phyloP scores from a whole-genome alignment of 2,329 filamentous ascomycete genomes.

The Ophiognomonia clavigignenti-juglandacearum region DNA sequence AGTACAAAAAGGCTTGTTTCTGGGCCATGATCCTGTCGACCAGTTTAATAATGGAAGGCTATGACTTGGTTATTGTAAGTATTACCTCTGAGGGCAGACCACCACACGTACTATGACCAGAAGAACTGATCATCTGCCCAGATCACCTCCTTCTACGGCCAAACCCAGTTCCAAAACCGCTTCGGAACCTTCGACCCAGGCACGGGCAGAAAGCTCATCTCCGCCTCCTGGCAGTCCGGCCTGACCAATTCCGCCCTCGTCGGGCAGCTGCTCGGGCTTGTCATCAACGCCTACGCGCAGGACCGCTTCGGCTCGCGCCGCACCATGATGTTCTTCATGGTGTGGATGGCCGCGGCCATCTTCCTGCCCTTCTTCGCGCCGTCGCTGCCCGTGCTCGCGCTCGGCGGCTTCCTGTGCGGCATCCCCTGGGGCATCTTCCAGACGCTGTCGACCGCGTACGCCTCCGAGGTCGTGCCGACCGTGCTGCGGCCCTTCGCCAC shows the following conservation, averaged over 20 bases:
- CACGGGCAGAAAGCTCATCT: constrained; percentile 32
- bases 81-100: constrained; percentile 4
- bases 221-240: constrained; percentile 40
- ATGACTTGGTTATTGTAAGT: constrained; percentile 33
- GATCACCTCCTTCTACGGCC: constrained; percentile 28
- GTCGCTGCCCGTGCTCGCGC: constrained; percentile 28
- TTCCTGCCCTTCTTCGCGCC: constrained; percentile 32
- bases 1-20: constrained; percentile 25
- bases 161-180: constrained; percentile 24
- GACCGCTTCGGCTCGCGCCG: constrained; percentile 33
- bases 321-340: constrained; percentile 33
- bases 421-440: constrained; percentile 33
- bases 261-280: constrained; percentile 39
- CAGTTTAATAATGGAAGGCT: constrained; percentile 26
- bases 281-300: constrained; percentile 35
- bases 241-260: constrained; percentile 37
- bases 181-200: constrained; percentile 23
- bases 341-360: constrained; percentile 30
- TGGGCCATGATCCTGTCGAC: constrained; percentile 25
- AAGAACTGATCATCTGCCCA: not conserved
- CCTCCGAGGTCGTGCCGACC: constrained; percentile 29
- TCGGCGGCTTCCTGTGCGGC: constrained; percentile 32
- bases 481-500: constrained; percentile 31
- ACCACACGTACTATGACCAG: not conserved
- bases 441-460: constrained; percentile 31